Evolutionary conservation across 148 eudicot species (phyloP), one percentile per base, ranked within the genome.

Genomic region (Persicaria tinctoria): DNA sequence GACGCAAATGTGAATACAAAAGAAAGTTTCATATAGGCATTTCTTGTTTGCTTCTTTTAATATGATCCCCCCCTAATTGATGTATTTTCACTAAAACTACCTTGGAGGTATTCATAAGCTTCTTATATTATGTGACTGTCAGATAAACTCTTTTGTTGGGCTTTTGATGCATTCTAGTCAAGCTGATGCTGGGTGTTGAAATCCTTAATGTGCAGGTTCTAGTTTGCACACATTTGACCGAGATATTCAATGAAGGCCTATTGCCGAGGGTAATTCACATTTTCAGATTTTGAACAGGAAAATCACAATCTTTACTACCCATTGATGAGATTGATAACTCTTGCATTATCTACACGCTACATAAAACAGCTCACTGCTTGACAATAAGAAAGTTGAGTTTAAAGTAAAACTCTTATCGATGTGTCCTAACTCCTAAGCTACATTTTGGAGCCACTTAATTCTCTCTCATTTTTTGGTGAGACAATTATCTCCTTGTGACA

Each of bases 201-300:
- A 72, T 20, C 51, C 5, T 1, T 20, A 47, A 9, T 72, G n/a
- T 72, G 77, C 89, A 95, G 98, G 98, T 90, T 80, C 81, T 95
- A 71, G 82, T 95, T 76, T 92, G 96, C 82, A 95, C 98, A 74
- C 98, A 95, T 82, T 89, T 95, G 91, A 88, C 91, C 7, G 97
- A 95, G 84, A 87, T 95, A 79, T 92, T 89, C 80, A 82, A 81
- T 53, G 85, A 90, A 76, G 81, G 79, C 76, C 82, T 80, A 85
- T 79, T 95, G 75, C 83, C 85, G 54, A 85, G 86, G 98, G 98
- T 95, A 81, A 46, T 45, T 45, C 76, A 74, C 51, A 23, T 27
- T 41, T 66, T 66, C 46, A 12, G 41, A 66, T 4, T 66, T 38
- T 41, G 8, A 38, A 66, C 47, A 66, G 41, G 14, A 18, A 13